Percentiles rank a stretch among this genome's conserved stretches.
Evolutionary conservation across 306 rosid species (phyloP).

Genomic region (Cyamopsis tetragonoloba): DNA sequence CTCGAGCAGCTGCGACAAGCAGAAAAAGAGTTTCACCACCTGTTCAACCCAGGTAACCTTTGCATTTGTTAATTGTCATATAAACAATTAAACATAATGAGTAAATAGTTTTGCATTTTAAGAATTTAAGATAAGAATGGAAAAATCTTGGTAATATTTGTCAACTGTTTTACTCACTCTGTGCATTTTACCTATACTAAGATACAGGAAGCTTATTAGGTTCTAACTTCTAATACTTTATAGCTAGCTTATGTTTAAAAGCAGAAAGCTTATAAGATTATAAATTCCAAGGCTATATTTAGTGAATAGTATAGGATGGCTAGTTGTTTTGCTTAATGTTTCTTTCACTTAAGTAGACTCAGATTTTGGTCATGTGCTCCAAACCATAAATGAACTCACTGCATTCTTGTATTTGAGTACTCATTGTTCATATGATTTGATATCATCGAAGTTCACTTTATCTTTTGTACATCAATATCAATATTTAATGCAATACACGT

Average conservation of each 20-base stretch:
- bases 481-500: neutral
- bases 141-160: neutral
- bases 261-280: no score
- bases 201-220: neutral
- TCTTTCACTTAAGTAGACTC: neutral
- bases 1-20: conserved; percentile 13
- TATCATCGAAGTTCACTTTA: conserved; percentile 10
- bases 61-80: neutral
- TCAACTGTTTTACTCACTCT: neutral
- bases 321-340: neutral
- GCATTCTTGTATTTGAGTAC: neutral
- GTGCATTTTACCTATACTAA: neutral
- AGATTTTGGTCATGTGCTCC: neutral
- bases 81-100: neutral
- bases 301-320: neutral
- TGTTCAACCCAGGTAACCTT: conserved; percentile 24
- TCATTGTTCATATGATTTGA: neutral
- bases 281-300: neutral
- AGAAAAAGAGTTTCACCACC: conserved; percentile 15
- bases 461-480: neutral
- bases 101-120: neutral
- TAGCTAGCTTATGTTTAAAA: no score
- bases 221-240: neutral
- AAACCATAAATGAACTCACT: neutral
- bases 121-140: neutral